These are phyloP conservation scores for Thraustotheca clavata DNA, from an alignment of 352 stramenopile genomes.

Conservation along the genomic window DNA sequence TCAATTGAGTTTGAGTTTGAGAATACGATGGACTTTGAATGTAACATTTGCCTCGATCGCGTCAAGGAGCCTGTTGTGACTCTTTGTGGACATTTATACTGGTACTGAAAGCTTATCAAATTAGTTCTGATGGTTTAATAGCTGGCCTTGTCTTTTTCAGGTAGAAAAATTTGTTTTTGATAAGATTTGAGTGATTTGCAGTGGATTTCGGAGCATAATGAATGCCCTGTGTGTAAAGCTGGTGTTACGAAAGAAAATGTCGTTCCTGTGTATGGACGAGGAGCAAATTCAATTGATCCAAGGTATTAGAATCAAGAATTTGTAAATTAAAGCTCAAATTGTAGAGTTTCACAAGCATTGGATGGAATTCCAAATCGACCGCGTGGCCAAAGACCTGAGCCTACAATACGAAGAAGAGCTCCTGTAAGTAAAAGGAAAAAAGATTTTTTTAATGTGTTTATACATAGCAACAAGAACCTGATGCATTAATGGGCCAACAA, in stretches of 20 bases:
- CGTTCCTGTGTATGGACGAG: slow-evolving; percentile 80
- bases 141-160: slow-evolving; percentile 81
- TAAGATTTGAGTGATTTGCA: slow-evolving; percentile 21
- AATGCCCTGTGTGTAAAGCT: slow-evolving; percentile 89
- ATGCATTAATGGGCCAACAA: neutral
- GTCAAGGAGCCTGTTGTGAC: slow-evolving; percentile 84
- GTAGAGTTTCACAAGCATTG: slow-evolving; percentile 3
- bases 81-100: slow-evolving; percentile 87
- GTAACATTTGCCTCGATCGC: slow-evolving; percentile 85
- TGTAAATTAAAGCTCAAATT: neutral
- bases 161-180: slow-evolving; percentile 22
- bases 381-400: slow-evolving; percentile 50
- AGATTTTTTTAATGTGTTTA: neutral
- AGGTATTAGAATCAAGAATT: slow-evolving; percentile 22
- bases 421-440: neutral
- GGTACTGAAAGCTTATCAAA: slow-evolving; percentile 28
- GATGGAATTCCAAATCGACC: slow-evolving; percentile 43
- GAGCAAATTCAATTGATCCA: slow-evolving; percentile 59
- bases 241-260: slow-evolving; percentile 85
- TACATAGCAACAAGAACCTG: neutral
- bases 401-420: slow-evolving; percentile 38
- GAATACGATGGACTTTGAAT: slow-evolving; percentile 52
- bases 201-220: slow-evolving; percentile 70
- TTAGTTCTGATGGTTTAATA: slow-evolving; percentile 22
- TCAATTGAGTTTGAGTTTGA: neutral